A percentile compares a stretch with the other conserved stretches of the same genome.
Conservation (phyloP, 345 rosid genomes). For the Eutrema heterophyllum region DNA sequence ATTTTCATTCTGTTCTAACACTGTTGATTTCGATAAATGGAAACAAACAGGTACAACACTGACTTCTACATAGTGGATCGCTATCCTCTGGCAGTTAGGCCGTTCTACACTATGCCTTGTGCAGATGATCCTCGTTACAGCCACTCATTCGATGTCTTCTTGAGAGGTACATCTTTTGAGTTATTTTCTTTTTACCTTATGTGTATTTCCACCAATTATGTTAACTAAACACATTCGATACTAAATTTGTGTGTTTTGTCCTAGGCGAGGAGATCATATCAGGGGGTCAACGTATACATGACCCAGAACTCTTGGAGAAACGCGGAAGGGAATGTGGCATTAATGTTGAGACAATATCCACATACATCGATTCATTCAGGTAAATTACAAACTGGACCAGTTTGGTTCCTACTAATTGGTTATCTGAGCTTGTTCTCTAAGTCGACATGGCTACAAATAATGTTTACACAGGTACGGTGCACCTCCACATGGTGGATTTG, state of each 20-base stretch:
- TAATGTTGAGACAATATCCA: conserved; percentile 55
- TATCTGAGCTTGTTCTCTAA: too few relatives aligned
- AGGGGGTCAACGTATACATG: conserved; percentile 79
- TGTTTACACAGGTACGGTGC: conserved; percentile 49
- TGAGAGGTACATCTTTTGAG: background rate
- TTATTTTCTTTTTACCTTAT: too few relatives aligned
- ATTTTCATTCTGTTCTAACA: too few relatives aligned
- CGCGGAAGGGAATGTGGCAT: conserved; percentile 39
- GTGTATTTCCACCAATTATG: too few relatives aligned
- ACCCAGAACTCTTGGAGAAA: conserved; percentile 52
- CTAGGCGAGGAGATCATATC: conserved; percentile 87
- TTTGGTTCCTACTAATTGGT: too few relatives aligned
- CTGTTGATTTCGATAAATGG: too few relatives aligned
- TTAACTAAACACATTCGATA: too few relatives aligned
- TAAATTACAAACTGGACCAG: conserved; percentile 15
- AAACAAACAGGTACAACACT: background rate
- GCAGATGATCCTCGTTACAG: background rate
- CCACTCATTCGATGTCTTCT: background rate
- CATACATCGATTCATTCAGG: conserved; percentile 73
- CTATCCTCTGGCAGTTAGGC: background rate
- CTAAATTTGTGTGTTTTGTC: background rate
- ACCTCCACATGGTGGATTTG: conserved; percentile 86
- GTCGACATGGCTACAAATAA: too few relatives aligned
- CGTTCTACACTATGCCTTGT: background rate
- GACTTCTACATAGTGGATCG: background rate